Conservation (phyloP, 2,329 filamentous ascomycete species). For the Colletotrichum aenigma region DNA sequence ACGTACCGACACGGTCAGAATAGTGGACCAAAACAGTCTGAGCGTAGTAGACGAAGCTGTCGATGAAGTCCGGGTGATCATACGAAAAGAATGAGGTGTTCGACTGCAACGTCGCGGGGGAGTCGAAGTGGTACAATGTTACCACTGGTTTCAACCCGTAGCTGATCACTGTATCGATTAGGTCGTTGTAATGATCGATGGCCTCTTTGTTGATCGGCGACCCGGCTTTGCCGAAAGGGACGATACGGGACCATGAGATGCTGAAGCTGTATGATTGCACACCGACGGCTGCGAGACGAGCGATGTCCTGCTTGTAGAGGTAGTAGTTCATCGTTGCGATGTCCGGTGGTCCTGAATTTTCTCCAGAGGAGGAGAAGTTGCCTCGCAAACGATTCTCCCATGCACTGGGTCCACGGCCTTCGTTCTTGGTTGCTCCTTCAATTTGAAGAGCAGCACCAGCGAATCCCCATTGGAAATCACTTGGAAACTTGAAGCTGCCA, state of each 20-base stretch:
- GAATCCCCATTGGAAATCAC: slow-evolving; percentile 20
- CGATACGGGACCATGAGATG: slow-evolving; percentile 55
- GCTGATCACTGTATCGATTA: slow-evolving; percentile 53
- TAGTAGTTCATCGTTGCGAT: slow-evolving; percentile 53
- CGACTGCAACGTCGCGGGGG: slow-evolving; percentile 33
- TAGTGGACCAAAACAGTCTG: slow-evolving; percentile 56
- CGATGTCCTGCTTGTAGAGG: slow-evolving; percentile 61
- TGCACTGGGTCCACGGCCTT: neutral
- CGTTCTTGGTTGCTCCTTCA: neutral
- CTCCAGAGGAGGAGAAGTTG: slow-evolving; percentile 27
- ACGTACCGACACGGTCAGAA: slow-evolving; percentile 53
- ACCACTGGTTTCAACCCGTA: slow-evolving; percentile 54
- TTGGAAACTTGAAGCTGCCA: slow-evolving; percentile 42
- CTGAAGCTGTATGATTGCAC: slow-evolving; percentile 56
- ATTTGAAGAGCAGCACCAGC: slow-evolving; percentile 3
- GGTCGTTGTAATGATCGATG: slow-evolving; percentile 57
- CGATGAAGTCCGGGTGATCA: slow-evolving; percentile 37
- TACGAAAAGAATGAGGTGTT: slow-evolving; percentile 29
- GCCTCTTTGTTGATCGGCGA: slow-evolving; percentile 55
- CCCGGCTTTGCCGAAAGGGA: slow-evolving; percentile 53
- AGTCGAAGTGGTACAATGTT: slow-evolving; percentile 53
- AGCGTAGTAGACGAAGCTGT: slow-evolving; percentile 58
- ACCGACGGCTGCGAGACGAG: slow-evolving; percentile 54
- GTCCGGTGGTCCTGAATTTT: neutral
- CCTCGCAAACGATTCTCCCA: neutral